Base-by-base conservation (phyloP, 768 basidiomycete genomes). In the Termitomyces sp. region DNA sequence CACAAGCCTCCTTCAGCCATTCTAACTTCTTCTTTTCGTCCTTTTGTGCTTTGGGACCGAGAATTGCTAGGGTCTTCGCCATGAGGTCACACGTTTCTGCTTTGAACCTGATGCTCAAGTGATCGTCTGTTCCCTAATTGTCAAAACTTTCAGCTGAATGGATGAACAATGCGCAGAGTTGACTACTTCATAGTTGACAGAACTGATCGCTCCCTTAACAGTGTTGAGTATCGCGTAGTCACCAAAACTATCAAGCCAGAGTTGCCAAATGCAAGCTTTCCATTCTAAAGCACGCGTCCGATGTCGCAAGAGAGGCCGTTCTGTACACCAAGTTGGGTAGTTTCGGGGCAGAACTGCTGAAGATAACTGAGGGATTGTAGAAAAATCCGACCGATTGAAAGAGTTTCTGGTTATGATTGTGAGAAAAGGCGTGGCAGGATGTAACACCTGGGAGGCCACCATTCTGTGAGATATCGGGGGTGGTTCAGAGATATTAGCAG, bases 181-280 rank as follows among this genome's bases (percentile, higher is more conserved):
- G 28, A 6, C 44, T 57, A 59, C 52, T 54, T 63, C n/a, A 59
- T 25, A 37, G 43, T 17, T 40, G 10, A 46, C 23, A 25, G 28
- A 49, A 28, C 25, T 37, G 25, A 45, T 46, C 34, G 47, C 10
- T 52, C 58, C 59, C 62, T 70, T 42, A 59, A 61, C n/a, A 57
- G 57, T 39, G 58, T 66, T 49, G 45, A 66, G 44, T 62, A 66
- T 21, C 66, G 66, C 10, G 6, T 72, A 66, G 12, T 69, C 68
- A 14, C 84, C 84, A 35, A 75, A 76, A 54, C 73, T 77, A 54
- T 83, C 79, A 27, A 86, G 72, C 73, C 80, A 80, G 55, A 85
- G 57, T 61, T 83, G 81, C 85, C 85, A 88, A 14, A 86, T 67
- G 64, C 86, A 88, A 56, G 84, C 82, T 34, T 76, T 72, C 85